A percentile compares a stretch with the other conserved stretches of the same genome.
phyloP scores from a whole-genome alignment of 768 basidiomycete genomes.

The Lactarius hengduanensis region DNA sequence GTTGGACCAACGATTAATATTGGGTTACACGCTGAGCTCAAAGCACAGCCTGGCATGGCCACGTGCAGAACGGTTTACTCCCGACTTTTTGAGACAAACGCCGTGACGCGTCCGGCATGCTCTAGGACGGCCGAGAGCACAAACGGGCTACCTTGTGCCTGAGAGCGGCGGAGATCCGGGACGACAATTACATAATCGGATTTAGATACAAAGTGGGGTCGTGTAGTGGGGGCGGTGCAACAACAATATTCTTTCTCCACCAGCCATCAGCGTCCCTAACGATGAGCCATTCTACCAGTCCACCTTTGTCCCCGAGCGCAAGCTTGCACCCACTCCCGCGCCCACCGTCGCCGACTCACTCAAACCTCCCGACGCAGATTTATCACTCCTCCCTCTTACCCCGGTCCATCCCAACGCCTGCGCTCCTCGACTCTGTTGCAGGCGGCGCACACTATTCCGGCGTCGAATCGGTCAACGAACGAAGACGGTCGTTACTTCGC shows the following conservation, averaged over 20 bases:
- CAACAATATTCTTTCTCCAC: not conserved
- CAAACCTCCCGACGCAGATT: conserved; percentile 42
- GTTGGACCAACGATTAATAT: not conserved
- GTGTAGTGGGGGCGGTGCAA: conserved; percentile 3
- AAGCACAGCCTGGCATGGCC: not conserved
- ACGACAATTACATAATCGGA: not conserved
- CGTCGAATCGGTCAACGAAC: conserved; percentile 40
- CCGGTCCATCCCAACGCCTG: conserved; percentile 46
- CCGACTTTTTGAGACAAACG: not conserved
- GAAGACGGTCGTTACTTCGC: conserved; percentile 18
- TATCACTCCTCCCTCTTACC: conserved; percentile 47
- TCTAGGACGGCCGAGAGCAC: not conserved
- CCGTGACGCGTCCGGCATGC: not conserved
- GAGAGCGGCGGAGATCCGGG: not conserved
- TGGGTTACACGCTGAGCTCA: not conserved
- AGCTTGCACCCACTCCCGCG: not conserved
- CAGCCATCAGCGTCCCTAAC: not conserved
- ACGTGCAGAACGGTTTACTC: not conserved
- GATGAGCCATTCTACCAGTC: not conserved
- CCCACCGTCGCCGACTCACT: conserved; percentile 14
- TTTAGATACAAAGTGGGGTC: not conserved
- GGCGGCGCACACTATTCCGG: conserved; percentile 66
- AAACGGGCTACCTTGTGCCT: not conserved
- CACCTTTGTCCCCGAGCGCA: not conserved
- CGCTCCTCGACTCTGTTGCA: conserved; percentile 56